Evolutionary conservation across 352 stramenopile genomes (phyloP).

Genomic region (Phytophthora foliorum): DNA sequence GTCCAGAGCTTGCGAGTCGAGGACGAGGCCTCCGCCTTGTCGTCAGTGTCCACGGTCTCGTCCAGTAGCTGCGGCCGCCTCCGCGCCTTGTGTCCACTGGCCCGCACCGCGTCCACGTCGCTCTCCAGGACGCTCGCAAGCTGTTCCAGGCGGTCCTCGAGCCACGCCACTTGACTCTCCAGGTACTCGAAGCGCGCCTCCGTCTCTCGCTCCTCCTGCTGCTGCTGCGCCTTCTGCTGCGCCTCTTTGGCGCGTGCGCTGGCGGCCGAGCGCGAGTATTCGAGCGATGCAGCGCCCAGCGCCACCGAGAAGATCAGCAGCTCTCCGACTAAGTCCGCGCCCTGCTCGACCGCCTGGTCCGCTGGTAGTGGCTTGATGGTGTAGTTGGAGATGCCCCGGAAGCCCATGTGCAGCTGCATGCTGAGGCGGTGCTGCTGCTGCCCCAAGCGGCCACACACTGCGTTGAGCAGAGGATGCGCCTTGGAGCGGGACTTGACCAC

Average conservation of each 20-base stretch:
- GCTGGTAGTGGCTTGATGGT: conserved; percentile 78
- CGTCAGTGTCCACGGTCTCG: conserved; percentile 43
- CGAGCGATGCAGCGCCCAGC: conserved; percentile 69
- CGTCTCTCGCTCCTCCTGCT: conserved; percentile 53
- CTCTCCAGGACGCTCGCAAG: conserved; percentile 50
- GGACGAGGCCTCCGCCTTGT: conserved; percentile 35
- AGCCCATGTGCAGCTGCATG: conserved; percentile 86
- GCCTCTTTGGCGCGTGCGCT: conserved; percentile 70
- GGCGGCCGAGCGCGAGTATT: conserved; percentile 76
- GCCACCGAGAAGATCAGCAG: conserved; percentile 85
- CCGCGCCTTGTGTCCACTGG: conserved; percentile 3
- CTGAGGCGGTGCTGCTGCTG: conserved; percentile 73
- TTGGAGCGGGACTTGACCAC: conserved; percentile 92
- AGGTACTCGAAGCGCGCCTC: conserved; percentile 63
- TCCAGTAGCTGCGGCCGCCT: conserved; percentile 22
- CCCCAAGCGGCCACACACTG: conserved; percentile 65
- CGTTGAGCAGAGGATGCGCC: conserved; percentile 66
- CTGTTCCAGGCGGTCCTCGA: conserved; percentile 50
- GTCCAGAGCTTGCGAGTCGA: conserved; percentile 30
- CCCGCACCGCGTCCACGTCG: conserved; percentile 25
- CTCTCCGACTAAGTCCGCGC: conserved; percentile 81
- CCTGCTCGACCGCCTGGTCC: conserved; percentile 83
- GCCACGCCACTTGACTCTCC: conserved; percentile 57
- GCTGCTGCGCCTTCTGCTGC: conserved; percentile 57
- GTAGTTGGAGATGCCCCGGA: conserved; percentile 79